Percentiles rank a stretch among this genome's conserved stretches.
Evolutionary conservation across 148 eudicot species (phyloP).

Genomic region (Cornus florida): DNA sequence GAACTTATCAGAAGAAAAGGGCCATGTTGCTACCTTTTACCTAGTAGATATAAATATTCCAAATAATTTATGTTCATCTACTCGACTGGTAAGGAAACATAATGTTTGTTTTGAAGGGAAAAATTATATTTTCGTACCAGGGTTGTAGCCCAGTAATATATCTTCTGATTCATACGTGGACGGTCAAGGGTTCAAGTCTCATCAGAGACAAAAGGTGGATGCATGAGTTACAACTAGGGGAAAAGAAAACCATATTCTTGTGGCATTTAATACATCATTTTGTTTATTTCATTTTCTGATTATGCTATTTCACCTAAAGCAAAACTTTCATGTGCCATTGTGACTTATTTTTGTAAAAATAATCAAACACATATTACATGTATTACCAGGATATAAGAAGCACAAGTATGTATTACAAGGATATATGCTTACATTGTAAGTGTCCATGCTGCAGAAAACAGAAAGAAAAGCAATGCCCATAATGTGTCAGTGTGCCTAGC

Average conservation of each 20-base stretch:
- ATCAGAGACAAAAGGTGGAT: no score
- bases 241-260: no score
- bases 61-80: background rate
- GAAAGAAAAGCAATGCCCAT: constrained; percentile 6
- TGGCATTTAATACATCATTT: no score
- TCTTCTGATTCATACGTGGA: no score
- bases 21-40: constrained; percentile 5
- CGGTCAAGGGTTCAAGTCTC: no score
- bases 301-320: no score
- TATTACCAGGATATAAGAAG: background rate
- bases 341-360: no score
- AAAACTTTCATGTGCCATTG: no score
- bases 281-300: no score
- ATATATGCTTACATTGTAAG: background rate
- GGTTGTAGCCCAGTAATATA: no score
- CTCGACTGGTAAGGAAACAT: background rate
- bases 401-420: background rate
- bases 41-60: constrained; percentile 5
- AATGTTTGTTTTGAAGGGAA: background rate
- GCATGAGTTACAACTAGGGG: no score
- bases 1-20: constrained; percentile 10
- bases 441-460: constrained; percentile 14
- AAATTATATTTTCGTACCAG: no score
- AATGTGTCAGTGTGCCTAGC: background rate
- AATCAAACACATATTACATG: background rate